Evolutionary conservation across 345 rosid species (phyloP).

Genomic region (Hibiscus trionum): DNA sequence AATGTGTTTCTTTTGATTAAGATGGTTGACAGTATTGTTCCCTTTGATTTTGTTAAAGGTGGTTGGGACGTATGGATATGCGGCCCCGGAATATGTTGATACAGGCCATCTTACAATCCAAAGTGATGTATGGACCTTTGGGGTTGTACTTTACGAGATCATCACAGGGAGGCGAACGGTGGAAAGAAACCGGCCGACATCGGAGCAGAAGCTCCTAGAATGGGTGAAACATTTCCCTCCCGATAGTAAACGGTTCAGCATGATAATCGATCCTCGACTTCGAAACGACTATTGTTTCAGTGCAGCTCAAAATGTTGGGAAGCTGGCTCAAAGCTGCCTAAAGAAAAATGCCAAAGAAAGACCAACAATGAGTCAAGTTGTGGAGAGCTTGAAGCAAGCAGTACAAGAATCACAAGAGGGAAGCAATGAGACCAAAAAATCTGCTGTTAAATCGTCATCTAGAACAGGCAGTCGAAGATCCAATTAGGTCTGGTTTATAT

Average conservation of each 20-base stretch:
- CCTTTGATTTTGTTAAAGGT: conserved; percentile 33
- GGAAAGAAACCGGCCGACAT: conserved; percentile 52
- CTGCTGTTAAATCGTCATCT: conserved; percentile 4
- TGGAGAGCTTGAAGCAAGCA: conserved; percentile 43
- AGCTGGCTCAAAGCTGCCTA: conserved; percentile 72
- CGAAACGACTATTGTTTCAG: conserved; percentile 36
- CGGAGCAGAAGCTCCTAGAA: conserved; percentile 69
- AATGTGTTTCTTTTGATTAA: neutral
- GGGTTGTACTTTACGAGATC: conserved; percentile 93
- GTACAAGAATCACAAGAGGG: conserved; percentile 38
- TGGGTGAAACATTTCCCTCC: conserved; percentile 83
- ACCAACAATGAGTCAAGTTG: conserved; percentile 61
- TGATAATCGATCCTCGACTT: conserved; percentile 71
- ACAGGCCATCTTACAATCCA: conserved; percentile 78
- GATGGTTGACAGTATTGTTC: neutral
- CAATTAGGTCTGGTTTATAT: conserved; percentile 3
- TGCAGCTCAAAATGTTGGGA: conserved; percentile 46
- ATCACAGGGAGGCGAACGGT: conserved; percentile 75
- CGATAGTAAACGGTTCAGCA: conserved; percentile 52
- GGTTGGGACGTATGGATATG: conserved; percentile 86
- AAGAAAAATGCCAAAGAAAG: conserved; percentile 63
- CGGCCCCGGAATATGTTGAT: conserved; percentile 82
- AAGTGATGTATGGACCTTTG: conserved; percentile 73
- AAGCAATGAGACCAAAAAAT: conserved; percentile 1
- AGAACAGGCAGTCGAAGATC: conserved; percentile 2